Evolutionary conservation across 208 protist species (phyloP).

Genomic region (Trypanosoma mega): DNA sequence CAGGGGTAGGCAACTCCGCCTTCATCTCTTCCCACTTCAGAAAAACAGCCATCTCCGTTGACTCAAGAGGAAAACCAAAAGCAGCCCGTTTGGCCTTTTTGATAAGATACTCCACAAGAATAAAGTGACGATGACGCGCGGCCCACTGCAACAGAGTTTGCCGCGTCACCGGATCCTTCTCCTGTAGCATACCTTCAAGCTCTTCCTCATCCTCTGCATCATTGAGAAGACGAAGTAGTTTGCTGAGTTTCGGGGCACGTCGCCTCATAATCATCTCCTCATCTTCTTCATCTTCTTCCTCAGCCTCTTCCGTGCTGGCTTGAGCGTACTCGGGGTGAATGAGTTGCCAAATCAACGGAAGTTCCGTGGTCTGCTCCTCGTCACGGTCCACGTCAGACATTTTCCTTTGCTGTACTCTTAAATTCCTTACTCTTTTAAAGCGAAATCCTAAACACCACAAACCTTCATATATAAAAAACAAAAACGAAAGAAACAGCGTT

Average conservation of each 20-base stretch:
- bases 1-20: conserved; percentile 66
- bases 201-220: conserved; percentile 86
- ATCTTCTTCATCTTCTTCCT: conserved; percentile 26
- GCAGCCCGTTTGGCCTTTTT: conserved; percentile 72
- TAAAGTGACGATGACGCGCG: conserved; percentile 75
- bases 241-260: conserved; percentile 64
- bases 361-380: conserved; percentile 5
- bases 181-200: conserved; percentile 58
- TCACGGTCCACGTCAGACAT: conserved; percentile 17
- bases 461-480: too few relatives aligned
- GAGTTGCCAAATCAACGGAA: conserved; percentile 22
- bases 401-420: conserved; percentile 5
- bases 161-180: conserved; percentile 81
- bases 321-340: conserved; percentile 16
- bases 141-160: conserved; percentile 89
- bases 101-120: conserved; percentile 86
- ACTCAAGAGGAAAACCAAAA: conserved; percentile 77
- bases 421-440: conserved; percentile 1
- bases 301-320: not conserved
- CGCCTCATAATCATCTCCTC: conserved; percentile 55
- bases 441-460: too few relatives aligned
- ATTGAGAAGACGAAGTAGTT: conserved; percentile 78
- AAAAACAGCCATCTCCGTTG: conserved; percentile 72
- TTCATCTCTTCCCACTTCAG: conserved; percentile 86
- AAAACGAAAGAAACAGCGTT: too few relatives aligned